Base-by-base conservation (phyloP, 2,329 filamentous ascomycete genomes). In the Beauveria asiatica region DNA sequence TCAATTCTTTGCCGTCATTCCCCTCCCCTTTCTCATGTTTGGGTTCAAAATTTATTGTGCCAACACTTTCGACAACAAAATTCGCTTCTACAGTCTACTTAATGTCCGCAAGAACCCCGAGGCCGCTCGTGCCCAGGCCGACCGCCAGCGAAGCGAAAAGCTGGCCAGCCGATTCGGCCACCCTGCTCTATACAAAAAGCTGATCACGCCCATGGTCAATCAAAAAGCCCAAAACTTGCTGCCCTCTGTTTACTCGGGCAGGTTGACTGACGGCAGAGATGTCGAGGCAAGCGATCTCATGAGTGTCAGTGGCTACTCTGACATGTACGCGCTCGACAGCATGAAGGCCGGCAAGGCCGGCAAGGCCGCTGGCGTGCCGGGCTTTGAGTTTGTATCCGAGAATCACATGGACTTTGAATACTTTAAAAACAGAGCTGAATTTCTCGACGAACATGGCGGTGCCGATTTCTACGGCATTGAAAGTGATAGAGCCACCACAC, bases 141-240 rank as follows among this genome's bases (percentile, higher is more conserved):
- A 76, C 56, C 77, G 78, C 17, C 70, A 78, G 70, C 83, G 81
- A 67, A 86, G 74, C 70, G 92, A 88, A 72, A 88, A 83, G 67
- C 82, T 92, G 59, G 88, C 83, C 62, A 85, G 85, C 25, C 83
- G 89, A 27, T 99, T 97, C 70, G 92, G 92, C 2, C 91, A 99
- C 70, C 94, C 93, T 1, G 92, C 90, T 5, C 80, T 97, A 17
- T 96, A 94, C 77, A 89, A 89, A 72, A 88, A 89, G 3, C 80
- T 97, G 21, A 92, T 93, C 67, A 96, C 92, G 0, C 93, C 93
- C 3, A 97, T 97, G 92, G 93, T 97, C 3, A 88, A 95, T 67
- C 88, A 90, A 58, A 96, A 89, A 73, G 90, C 91, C 2, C 90
- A 94, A 68, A 92, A 94, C 62, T 81, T 94, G 45, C 81, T 99